Evolutionary conservation across 164 flowering plant genomes (phyloP).

Genomic region (Stephania japonica): DNA sequence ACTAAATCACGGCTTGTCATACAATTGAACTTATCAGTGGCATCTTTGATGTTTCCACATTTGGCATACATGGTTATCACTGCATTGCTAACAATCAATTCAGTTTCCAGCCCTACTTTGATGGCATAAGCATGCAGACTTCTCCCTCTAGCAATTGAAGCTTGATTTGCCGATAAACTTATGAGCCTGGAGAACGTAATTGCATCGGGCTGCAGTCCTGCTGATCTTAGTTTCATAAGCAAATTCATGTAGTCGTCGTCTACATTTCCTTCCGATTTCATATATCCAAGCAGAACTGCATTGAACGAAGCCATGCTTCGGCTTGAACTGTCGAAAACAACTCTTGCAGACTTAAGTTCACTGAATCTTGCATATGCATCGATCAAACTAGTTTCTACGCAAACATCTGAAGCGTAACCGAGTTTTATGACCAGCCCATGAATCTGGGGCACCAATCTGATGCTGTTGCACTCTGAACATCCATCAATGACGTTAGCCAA

Average conservation of each 20-base stretch:
- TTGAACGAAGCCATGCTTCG: background rate
- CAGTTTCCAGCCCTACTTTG: background rate
- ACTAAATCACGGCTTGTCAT: background rate
- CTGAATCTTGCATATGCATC: background rate
- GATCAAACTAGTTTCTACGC: background rate
- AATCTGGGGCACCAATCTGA: background rate
- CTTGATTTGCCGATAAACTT: background rate
- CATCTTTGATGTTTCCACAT: background rate
- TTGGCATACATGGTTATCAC: background rate
- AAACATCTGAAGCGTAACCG: background rate
- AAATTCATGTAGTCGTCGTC: background rate
- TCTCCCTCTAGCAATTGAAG: background rate
- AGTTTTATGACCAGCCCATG: background rate
- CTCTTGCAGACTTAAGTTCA: background rate
- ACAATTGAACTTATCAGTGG: background rate
- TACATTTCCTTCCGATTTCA: background rate
- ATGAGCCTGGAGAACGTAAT: background rate
- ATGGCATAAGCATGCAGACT: background rate
- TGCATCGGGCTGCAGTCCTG: background rate
- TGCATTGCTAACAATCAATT: background rate
- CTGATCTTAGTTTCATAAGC: background rate
- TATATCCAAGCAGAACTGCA: background rate
- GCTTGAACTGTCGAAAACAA: background rate
- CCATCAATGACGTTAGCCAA: background rate
- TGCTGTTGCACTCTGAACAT: background rate